Base-by-base conservation (phyloP, 352 stramenopile species). In the Phytophthora capsici region DNA sequence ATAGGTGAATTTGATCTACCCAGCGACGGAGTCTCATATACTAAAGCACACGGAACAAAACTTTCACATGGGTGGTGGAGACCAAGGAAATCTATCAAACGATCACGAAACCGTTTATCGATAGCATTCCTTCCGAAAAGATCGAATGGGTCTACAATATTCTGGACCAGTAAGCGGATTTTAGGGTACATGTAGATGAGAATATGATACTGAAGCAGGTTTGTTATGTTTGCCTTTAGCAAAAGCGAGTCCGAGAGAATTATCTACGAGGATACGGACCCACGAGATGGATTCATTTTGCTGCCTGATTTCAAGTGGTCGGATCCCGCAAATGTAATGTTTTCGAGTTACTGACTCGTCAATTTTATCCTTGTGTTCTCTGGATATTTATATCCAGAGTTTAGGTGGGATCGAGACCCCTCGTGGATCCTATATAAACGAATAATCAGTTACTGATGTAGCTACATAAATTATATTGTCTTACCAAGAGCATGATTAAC, bases 121-220 rank as follows among this genome's bases (percentile, higher is more conserved):
- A 91, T 32, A 94, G 64, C 54, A 77, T 94, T 50, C 88, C 86
- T 0, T 36, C 48, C 19, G 82, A 90, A 38, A 94, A 91, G 48
- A 80, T 96, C 54, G 84, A 94, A 45, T 96, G 88, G 88, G 79
- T 96, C 43, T 93, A 93, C 75, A 96, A 96, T 54, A 96, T 96
- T 57, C 64, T 96, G 28, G 84, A 94, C 6, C 78, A 91, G 88
- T 96, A 82, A 76, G 87, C 78, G 14, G 28, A 9, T 14, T 8
- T 34, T 34, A 94, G 83, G n/a, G n/a, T n/a, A n/a, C n/a, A n/a
- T n/a, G n/a, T n/a, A n/a, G n/a, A n/a, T n/a, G n/a, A n/a, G 8
- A 9, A 13, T 34, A 34, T 34, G 28, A 34, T 34, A 9, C 1
- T 0, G 28, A n/a, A n/a, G 14, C 13, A 2, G 8, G 4, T 34